phyloP scores from a whole-genome alignment of 2,329 filamentous ascomycete species.

The Penicillium expansum region DNA sequence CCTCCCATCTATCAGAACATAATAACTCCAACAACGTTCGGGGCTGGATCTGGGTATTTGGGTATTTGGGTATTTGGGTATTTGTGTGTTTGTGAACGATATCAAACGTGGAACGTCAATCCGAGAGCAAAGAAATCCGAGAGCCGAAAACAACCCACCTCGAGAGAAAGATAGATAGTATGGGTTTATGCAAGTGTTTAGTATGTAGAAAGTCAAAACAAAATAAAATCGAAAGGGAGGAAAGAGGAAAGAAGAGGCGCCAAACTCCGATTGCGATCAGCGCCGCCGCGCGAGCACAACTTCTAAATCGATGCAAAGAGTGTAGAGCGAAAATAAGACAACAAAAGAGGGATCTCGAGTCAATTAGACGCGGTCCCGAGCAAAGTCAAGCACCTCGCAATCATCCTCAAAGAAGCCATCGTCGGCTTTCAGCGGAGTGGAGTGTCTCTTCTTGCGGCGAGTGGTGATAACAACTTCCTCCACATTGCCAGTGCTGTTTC shows the following conservation, averaged over 20 bases:
- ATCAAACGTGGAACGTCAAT: slow-evolving; percentile 4
- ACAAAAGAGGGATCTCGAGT: not conserved
- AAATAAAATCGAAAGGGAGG: not conserved
- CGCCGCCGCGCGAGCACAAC: slow-evolving; percentile 17
- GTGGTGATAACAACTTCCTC: slow-evolving; percentile 83
- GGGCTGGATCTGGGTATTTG: slow-evolving; percentile 21
- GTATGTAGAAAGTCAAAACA: slow-evolving; percentile 1
- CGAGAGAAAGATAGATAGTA: not conserved
- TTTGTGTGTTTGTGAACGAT: slow-evolving; percentile 18
- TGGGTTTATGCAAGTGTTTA: slow-evolving; percentile 22
- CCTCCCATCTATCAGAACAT: slow-evolving; percentile 22
- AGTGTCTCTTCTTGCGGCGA: slow-evolving; percentile 60
- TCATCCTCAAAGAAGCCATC: slow-evolving; percentile 89
- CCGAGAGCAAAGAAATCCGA: slow-evolving; percentile 9
- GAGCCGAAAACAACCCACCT: not conserved
- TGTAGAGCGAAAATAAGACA: slow-evolving; percentile 7
- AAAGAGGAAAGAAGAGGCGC: slow-evolving; percentile 2
- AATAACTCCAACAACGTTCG: slow-evolving; percentile 11
- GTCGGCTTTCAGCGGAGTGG: slow-evolving; percentile 43
- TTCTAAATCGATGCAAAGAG: slow-evolving; percentile 17
- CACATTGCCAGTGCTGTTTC: slow-evolving; percentile 56
- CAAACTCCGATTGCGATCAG: slow-evolving; percentile 15
- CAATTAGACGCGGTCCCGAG: slow-evolving; percentile 54
- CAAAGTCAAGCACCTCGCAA: slow-evolving; percentile 87
- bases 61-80: slow-evolving; percentile 23